Base-by-base conservation (phyloP, 2,329 filamentous ascomycete species). In the Mycosphaerelloides madeirae region DNA sequence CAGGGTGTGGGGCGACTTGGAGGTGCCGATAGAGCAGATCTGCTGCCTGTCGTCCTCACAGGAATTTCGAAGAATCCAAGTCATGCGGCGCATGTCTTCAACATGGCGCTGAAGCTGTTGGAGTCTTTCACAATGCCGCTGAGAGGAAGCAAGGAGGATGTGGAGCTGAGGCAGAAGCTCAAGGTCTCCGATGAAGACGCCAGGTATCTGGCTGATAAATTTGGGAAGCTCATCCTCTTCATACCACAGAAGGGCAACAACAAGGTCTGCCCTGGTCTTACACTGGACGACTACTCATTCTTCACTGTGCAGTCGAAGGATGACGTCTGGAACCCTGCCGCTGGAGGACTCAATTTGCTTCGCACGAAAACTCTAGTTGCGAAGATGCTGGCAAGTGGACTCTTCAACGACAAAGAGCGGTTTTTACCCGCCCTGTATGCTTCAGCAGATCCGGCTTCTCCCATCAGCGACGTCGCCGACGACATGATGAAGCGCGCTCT, bases 381-480 rank as follows among this genome's bases (percentile, higher is more conserved):
- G 4, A 79, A 75, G 16, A 81, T 97, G 43, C 70, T 98, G 15
- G 81, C 85, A 2, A 95, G 87, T 59, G 89, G 87, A 3, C 82
- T 90, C 6, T 97, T 98, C 65, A 82, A 73, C 0, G 88, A 96
- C 49, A 69, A 80, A 1, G 87, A 97, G 60, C 82, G 89, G 25
- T 88, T 96, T 56, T 65, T 96, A 11, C 85, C 91, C 0, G 85
- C 88, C 1, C 68, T 97, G 1, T 89, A 86, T 62, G 89, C 90
- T 4, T 84, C 88, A 19, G 83, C 88, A 0, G 90, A 90, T 65
- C 72, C 82, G 1, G 93, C 96, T 53, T 87, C 83, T 29, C 79
- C 84, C 7, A 82, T 96, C 29, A 82, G 86, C 9, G 81, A 85
- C n/a, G 71, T 87, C n/a, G 91, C 87, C 0, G 88, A 96, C 44